Evolutionary conservation across 192 early-diverging fungal genomes (phyloP).

Genomic region (Gryganskiella cystojenkinii): DNA sequence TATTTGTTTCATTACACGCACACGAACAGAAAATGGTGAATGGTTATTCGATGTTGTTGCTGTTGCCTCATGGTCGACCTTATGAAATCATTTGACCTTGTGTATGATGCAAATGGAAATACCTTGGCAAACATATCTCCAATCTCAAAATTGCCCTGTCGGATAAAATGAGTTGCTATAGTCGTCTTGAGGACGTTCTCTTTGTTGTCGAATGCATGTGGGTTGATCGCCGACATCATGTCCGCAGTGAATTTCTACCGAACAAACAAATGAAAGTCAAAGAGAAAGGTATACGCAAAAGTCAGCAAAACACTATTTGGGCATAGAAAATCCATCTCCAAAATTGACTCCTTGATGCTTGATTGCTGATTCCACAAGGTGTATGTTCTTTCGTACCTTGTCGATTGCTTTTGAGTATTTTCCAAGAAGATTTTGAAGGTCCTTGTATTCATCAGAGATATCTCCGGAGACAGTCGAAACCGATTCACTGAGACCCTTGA

Average conservation of each 20-base stretch:
- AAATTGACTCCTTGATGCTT: no score
- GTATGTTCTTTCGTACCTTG: constrained; percentile 66
- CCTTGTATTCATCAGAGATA: constrained; percentile 67
- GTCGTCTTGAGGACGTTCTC: constrained; percentile 69
- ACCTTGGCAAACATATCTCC: constrained; percentile 71
- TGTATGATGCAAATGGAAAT: neutral
- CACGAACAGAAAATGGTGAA: neutral
- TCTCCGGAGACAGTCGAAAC: constrained; percentile 42
- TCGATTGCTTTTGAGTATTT: constrained; percentile 84
- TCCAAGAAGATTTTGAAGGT: constrained; percentile 66
- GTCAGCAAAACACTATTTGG: constrained; percentile 11
- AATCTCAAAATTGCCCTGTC: constrained; percentile 88
- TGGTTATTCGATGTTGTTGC: neutral
- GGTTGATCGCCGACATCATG: constrained; percentile 67
- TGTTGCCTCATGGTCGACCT: no score
- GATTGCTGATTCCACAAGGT: no score
- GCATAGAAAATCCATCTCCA: no score
- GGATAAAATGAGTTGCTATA: constrained; percentile 82
- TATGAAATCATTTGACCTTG: no score
- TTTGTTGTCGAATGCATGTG: constrained; percentile 81
- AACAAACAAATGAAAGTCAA: neutral
- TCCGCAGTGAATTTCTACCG: constrained; percentile 76
- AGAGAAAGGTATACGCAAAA: neutral
- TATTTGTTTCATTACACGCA: neutral
- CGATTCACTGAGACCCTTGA: constrained; percentile 23